Evolutionary conservation across 352 stramenopile species (phyloP).

Genomic region (Globisporangium radiosum): DNA sequence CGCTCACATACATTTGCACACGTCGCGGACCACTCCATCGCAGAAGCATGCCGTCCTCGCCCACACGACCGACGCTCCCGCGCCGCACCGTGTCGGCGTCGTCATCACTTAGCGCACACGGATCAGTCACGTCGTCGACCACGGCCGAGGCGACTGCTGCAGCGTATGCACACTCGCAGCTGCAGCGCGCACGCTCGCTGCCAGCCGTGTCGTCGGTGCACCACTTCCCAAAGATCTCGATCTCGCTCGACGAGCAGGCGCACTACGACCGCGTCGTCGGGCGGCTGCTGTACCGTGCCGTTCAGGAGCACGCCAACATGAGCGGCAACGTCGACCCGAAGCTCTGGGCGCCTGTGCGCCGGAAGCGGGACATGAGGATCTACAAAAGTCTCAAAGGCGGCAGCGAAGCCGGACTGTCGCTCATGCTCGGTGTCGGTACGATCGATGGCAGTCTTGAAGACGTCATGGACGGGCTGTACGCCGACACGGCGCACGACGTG

Average conservation of each 20-base stretch:
- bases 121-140: neutral
- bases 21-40: no score
- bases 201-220: neutral
- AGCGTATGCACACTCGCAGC: neutral
- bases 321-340: constrained; percentile 10
- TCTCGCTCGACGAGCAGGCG: neutral
- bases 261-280: constrained; percentile 8
- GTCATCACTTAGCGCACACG: neutral
- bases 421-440: constrained; percentile 9
- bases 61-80: neutral
- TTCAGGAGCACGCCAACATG: constrained; percentile 11
- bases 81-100: neutral
- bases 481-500: constrained; percentile 32
- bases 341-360: constrained; percentile 13
- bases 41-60: neutral
- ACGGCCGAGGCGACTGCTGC: neutral
- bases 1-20: no score
- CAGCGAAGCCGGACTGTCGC: constrained; percentile 3
- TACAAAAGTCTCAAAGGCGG: neutral
- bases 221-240: neutral
- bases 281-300: neutral
- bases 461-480: constrained; percentile 42
- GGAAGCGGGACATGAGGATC: constrained; percentile 12
- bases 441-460: constrained; percentile 16
- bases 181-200: neutral